Base-by-base conservation (phyloP, 2,329 filamentous ascomycete species). In the Chrysosporium keratinophilum region DNA sequence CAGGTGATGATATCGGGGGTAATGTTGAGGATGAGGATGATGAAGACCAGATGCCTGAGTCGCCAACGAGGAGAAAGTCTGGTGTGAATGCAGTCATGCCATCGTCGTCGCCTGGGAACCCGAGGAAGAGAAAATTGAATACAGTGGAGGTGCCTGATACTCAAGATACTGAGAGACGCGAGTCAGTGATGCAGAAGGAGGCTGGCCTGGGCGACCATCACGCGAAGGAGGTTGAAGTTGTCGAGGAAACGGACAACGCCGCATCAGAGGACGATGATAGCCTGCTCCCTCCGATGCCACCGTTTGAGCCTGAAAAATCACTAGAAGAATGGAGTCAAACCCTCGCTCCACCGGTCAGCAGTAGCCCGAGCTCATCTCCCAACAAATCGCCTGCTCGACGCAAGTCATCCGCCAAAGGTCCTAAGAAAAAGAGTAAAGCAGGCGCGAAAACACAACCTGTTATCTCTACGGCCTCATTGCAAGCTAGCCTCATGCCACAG, bases 291-390 rank as follows among this genome's bases (percentile, higher is more conserved):
- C 53, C 44, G 11, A 50, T 53, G 31, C 46, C 52, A 54, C 31
- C 55, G 56, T 44, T 58, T 50, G 12, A 57, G 45, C 19, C 52
- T 50, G 39, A 53, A 15, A 48, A 54, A 23, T 61, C 60, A 23
- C 55, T 59, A 5, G 63, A 64, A 48, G 54, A 60, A 39, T 56
- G 66, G 40, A 70, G 65, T 48, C 65, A 68, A 51, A 71, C 67
- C 6, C 61, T 71, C 61, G 67, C 64, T 28, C 66, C 67, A 11
- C 71, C 71, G 31, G 56, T 64, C 47, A 73, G 70, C 56, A 71
- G 64, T 47, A 67, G 65, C 34, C 59, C 62, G n/a, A 40, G 50
- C 3, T 50, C 49, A 28, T 60, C 62, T 48, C 63, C 65, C n/a
- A 58, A 55, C 37, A 52, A 57, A 12, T 52, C 59, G 10, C 39